Conservation (phyloP, 768 basidiomycete genomes). For the Strobilomyces confusus region DNA sequence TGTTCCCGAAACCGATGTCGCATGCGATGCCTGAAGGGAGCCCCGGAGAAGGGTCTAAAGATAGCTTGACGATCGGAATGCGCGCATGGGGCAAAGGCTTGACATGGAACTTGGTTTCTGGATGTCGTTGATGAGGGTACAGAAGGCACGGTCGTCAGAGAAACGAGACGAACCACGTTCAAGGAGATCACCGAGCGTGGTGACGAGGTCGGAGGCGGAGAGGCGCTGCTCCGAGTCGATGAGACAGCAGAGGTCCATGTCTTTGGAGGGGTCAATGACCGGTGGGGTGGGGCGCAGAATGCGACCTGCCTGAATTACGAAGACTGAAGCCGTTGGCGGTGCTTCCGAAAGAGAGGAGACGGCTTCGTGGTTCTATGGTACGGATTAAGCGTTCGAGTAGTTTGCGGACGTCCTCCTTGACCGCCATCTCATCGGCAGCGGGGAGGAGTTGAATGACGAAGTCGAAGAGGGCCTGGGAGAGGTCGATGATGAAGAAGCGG, state of each 20-base stretch:
- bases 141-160: constrained; percentile 1
- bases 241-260: constrained; percentile 98
- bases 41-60: constrained; percentile 79
- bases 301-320: constrained; percentile 77
- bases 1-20: constrained; percentile 98
- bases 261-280: constrained; percentile 38
- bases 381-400: constrained; percentile 93
- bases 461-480: constrained; percentile 88
- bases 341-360: constrained; percentile 90
- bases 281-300: constrained; percentile 2
- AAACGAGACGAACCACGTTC: constrained; percentile 69
- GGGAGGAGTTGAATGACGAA: constrained; percentile 92
- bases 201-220: constrained; percentile 86
- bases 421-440: constrained; percentile 82
- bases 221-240: constrained; percentile 82
- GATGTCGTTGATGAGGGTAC: constrained; percentile 9
- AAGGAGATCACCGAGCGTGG: constrained; percentile 87
- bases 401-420: constrained; percentile 95
- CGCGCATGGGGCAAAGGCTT: constrained; percentile 95
- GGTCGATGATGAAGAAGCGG: constrained; percentile 65
- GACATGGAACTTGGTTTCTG: constrained; percentile 94
- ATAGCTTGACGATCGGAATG: constrained; percentile 98
- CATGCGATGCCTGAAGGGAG: constrained; percentile 89
- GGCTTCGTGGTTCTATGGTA: constrained; percentile 89
- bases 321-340: constrained; percentile 97